Evolutionary conservation across 805 yeast genomes (phyloP).

Genomic region (Metschnikowia hibisci): DNA sequence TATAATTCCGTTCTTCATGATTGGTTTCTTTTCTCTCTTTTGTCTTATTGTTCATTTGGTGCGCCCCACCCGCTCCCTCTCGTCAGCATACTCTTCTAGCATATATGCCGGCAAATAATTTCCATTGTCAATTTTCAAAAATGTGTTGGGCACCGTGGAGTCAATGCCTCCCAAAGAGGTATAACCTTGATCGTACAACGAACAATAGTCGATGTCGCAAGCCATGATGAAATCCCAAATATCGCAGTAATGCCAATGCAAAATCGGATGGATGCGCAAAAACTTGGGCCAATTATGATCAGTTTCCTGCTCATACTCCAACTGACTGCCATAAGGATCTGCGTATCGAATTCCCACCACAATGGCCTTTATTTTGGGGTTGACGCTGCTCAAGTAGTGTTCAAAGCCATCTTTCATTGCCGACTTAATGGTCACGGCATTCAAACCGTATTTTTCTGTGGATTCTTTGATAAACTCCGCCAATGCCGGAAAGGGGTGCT

Average conservation of each 20-base stretch:
- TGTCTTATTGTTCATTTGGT: constrained; percentile 2
- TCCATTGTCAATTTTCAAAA: constrained; percentile 19
- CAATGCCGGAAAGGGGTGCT: constrained; percentile 67
- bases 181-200: constrained; percentile 75
- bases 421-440: constrained; percentile 40
- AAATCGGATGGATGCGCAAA: constrained; percentile 77
- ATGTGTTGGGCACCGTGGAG: constrained; percentile 72
- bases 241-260: constrained; percentile 81
- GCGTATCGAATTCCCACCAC: constrained; percentile 84
- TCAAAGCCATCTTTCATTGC: constrained; percentile 68
- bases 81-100: constrained; percentile 59
- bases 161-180: constrained; percentile 83
- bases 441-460: constrained; percentile 51
- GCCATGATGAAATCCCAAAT: constrained; percentile 78
- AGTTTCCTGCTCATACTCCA: constrained; percentile 64
- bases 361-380: constrained; percentile 62
- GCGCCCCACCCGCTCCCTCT: constrained; percentile 47
- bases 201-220: constrained; percentile 63
- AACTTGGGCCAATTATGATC: constrained; percentile 92
- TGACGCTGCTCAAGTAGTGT: constrained; percentile 46
- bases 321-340: constrained; percentile 73
- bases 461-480: constrained; percentile 60
- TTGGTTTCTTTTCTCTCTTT: too few relatives aligned
- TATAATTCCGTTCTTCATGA: too few relatives aligned
- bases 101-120: constrained; percentile 50